Base-by-base conservation (phyloP, 2,329 filamentous ascomycete species). In the Aspergillus sp. region DNA sequence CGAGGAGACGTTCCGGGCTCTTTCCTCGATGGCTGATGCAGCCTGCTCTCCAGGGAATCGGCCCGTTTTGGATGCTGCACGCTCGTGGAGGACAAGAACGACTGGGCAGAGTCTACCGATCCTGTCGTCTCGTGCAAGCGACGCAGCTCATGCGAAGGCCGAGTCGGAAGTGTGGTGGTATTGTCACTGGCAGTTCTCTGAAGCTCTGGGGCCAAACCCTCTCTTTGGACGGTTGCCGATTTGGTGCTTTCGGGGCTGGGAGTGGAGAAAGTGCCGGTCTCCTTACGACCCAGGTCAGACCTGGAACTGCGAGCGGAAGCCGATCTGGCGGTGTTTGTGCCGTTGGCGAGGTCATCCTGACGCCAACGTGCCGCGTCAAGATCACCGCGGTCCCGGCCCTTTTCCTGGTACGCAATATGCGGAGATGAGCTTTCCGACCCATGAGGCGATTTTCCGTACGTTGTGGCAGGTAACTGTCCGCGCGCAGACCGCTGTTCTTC, bases 331-430 rank as follows among this genome's bases (percentile, higher is more conserved):
- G 60, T 50, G 50, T 17, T 55, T 45, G 63, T 50, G 52, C 70
- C 69, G 28, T 69, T 67, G 12, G 70, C 65, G 21, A 75, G 68
- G 5, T 66, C 70, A 25, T 73, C 68, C 63, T 71, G 67, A 38
- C 71, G 70, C 67, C 70, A 73, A 19, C 68, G 70, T 41, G 59
- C 55, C 8, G 67, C 50, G 36, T 72, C 71, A 13, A 54, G 52
- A 2, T 87, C 85, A 0, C 87, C 88, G 4, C 83, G 77, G 62
- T 87, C 83, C 48, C 90, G 85, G 2, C 87, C 86, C 76, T 93
- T 95, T 70, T 96, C 91, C 74, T 96, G 92, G 73, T 92, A 96
- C 21, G 92, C 90, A 69, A 96, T 96, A 70, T 97, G 92, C n/a
- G 92, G 91, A 15, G 91, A 92, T 2, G 87, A 85, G 61, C 79